phyloP scores from a whole-genome alignment of 768 basidiomycete genomes.

The Pleurotus platypus region DNA sequence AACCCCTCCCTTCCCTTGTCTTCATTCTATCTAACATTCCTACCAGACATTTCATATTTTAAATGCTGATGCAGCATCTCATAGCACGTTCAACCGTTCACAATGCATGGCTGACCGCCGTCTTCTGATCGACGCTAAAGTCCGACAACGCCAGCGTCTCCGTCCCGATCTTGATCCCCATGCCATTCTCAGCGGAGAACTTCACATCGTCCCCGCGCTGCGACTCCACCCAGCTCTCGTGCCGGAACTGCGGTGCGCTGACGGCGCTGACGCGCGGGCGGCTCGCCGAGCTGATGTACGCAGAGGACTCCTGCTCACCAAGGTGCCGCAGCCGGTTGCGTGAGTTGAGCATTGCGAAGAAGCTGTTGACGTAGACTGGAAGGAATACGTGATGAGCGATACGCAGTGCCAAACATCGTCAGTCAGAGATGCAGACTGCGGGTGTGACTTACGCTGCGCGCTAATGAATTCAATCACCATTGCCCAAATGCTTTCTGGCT shows the following conservation, averaged over 20 bases:
- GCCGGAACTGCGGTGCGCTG: background rate
- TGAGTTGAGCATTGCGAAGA: background rate
- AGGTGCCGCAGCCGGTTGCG: background rate
- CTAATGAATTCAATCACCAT: background rate
- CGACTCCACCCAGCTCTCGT: too few species aligned
- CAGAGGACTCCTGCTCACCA: background rate
- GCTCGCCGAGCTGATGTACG: background rate
- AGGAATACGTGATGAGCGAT: background rate
- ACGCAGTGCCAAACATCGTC: too few species aligned
- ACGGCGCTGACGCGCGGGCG: background rate
- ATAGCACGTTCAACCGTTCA: background rate
- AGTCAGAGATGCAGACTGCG: background rate
- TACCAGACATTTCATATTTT: too few species aligned
- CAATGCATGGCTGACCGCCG: background rate
- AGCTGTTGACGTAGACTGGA: slow-evolving; percentile 3
- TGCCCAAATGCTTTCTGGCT: background rate
- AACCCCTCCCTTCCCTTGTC: too few species aligned
- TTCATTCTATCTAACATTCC: too few species aligned
- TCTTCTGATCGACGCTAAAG: background rate
- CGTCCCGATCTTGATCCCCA: background rate
- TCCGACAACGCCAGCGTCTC: background rate
- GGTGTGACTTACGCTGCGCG: background rate
- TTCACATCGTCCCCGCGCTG: background rate
- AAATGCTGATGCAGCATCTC: too few species aligned
- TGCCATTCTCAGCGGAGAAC: background rate